Conservation (phyloP, 75 land plant species). For the Sequoia sempervirens region DNA sequence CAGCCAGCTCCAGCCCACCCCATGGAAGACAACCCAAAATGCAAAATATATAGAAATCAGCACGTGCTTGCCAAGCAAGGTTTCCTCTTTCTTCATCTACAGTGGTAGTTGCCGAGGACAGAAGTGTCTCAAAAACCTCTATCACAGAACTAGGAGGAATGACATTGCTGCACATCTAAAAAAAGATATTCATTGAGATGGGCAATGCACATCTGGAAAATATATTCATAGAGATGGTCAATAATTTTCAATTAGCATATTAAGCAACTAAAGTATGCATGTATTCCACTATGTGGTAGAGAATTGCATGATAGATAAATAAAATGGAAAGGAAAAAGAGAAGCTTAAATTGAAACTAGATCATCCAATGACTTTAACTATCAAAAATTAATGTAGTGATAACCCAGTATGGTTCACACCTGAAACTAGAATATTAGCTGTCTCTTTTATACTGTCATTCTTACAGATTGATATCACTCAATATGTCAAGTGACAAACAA, state of each 20-base stretch:
- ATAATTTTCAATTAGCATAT: not conserved
- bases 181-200: not conserved
- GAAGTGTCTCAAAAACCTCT: slow-evolving; percentile 78
- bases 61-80: slow-evolving; percentile 94
- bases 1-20: slow-evolving; percentile 85
- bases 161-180: slow-evolving; percentile 89
- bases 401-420: not conserved
- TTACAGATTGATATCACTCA: not conserved
- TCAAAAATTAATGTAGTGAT: not conserved
- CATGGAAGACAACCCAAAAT: slow-evolving; percentile 93
- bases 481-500: not conserved
- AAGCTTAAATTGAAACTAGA: not conserved
- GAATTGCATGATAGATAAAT: not conserved
- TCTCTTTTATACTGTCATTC: not conserved
- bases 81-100: slow-evolving; percentile 96
- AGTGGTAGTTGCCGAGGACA: slow-evolving; percentile 96
- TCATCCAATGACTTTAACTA: not conserved
- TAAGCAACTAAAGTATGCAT: not conserved
- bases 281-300: not conserved
- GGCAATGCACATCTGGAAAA: no score
- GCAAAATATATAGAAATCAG: slow-evolving; percentile 91
- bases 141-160: slow-evolving; percentile 71
- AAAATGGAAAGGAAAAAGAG: not conserved
- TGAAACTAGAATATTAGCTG: not conserved
- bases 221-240: not conserved